Conservation (phyloP, 2,329 filamentous ascomycete species). For the Colletotrichum siamense region DNA sequence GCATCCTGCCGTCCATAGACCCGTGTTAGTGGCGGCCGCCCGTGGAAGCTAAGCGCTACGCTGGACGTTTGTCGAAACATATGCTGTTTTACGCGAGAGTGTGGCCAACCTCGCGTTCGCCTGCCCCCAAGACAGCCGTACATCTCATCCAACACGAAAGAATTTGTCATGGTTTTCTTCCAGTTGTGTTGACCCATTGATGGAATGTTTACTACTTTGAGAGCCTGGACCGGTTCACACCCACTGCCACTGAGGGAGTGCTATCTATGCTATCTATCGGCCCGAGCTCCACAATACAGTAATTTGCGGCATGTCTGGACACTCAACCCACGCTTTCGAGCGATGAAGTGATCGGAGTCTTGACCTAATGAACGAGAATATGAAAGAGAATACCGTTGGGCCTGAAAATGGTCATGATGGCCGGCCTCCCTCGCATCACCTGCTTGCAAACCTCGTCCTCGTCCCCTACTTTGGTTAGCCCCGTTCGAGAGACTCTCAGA, state of each 20-base stretch:
- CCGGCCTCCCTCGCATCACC: background rate
- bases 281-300: background rate
- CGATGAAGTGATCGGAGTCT: background rate
- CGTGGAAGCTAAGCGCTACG: background rate
- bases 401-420: background rate
- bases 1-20: background rate
- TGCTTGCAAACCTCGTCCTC: background rate
- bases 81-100: background rate
- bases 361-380: background rate
- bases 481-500: background rate
- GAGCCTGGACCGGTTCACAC: background rate
- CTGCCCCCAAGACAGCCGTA: background rate
- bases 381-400: background rate
- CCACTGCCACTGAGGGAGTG: background rate
- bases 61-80: background rate
- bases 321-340: background rate
- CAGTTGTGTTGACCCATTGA: background rate
- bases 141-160: background rate
- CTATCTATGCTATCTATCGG: background rate
- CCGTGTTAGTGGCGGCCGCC: background rate
- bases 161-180: background rate
- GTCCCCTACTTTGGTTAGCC: background rate
- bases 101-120: background rate
- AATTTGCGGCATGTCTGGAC: background rate
- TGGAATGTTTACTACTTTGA: background rate